Evolutionary conservation across 2,329 filamentous ascomycete genomes (phyloP).

Genomic region (Scleromitrula shiraiana): DNA sequence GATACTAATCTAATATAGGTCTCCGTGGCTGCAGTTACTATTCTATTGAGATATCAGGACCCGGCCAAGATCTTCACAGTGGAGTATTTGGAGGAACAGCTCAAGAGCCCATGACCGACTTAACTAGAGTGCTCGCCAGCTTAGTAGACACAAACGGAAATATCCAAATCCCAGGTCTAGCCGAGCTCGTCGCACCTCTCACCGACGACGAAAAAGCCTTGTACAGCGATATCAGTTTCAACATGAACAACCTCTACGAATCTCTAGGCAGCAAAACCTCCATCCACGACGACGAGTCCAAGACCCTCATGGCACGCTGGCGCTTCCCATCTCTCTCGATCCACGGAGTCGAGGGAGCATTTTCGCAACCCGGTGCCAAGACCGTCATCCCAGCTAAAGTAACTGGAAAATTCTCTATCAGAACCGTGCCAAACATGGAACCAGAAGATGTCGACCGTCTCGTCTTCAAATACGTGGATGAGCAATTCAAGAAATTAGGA

Average conservation of each 20-base stretch:
- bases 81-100: conserved; percentile 95
- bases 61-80: conserved; percentile 88
- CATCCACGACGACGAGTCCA: conserved; percentile 82
- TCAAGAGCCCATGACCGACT: conserved; percentile 97
- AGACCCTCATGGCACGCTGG: conserved; percentile 93
- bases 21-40: conserved; percentile 98
- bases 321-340: conserved; percentile 88
- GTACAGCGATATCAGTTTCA: conserved; percentile 88
- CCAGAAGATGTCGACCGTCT: conserved; percentile 78
- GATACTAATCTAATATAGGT: conserved; percentile 30
- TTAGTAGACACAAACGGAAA: conserved; percentile 86
- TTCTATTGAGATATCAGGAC: conserved; percentile 80
- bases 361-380: conserved; percentile 88
- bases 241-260: conserved; percentile 91
- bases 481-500: conserved; percentile 75
- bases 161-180: conserved; percentile 89
- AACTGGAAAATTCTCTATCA: conserved; percentile 95
- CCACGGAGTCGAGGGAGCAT: conserved; percentile 92
- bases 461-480: conserved; percentile 76
- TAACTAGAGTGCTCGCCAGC: conserved; percentile 71
- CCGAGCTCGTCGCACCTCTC: conserved; percentile 84
- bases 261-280: conserved; percentile 82
- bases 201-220: conserved; percentile 78
- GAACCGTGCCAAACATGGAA: conserved; percentile 96
- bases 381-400: conserved; percentile 98